Evolutionary conservation across 2,329 filamentous ascomycete genomes (phyloP).

Genomic region (Colletotrichum lindemuthianum): DNA sequence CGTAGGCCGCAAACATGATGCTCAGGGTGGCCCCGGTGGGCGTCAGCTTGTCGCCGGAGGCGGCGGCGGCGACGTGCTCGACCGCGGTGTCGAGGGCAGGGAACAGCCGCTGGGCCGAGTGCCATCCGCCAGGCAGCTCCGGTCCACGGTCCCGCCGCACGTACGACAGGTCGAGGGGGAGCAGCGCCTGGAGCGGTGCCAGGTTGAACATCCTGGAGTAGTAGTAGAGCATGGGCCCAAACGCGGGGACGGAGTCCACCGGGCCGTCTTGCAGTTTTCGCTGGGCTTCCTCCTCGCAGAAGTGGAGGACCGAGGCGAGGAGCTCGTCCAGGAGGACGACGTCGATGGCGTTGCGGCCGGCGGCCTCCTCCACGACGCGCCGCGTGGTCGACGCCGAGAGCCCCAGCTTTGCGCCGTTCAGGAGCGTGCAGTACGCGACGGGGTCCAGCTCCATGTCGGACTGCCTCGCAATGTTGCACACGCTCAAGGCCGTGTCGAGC

Average conservation of each 20-base stretch:
- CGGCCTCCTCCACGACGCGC: conserved; percentile 47
- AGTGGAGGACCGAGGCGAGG: conserved; percentile 52
- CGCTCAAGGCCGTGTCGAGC: conserved; percentile 68
- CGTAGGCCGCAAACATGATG: conserved; percentile 60
- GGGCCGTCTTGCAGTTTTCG: conserved; percentile 39
- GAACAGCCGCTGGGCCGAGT: conserved; percentile 38
- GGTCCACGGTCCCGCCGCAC: background rate
- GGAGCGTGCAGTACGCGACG: conserved; percentile 74
- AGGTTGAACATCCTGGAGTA: conserved; percentile 61
- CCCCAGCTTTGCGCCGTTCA: conserved; percentile 74
- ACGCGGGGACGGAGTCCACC: conserved; percentile 48
- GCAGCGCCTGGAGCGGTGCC: conserved; percentile 54
- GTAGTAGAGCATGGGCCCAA: conserved; percentile 58
- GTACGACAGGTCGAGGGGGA: conserved; percentile 38
- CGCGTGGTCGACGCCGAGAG: conserved; percentile 63
- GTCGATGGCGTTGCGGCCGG: conserved; percentile 57
- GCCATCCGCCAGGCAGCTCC: conserved; percentile 33
- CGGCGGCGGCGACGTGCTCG: conserved; percentile 41
- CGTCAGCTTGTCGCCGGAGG: conserved; percentile 38
- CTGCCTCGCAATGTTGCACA: conserved; percentile 70
- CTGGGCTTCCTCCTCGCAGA: conserved; percentile 52
- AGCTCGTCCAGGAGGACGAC: conserved; percentile 61
- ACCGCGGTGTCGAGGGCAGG: conserved; percentile 42
- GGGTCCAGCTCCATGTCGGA: conserved; percentile 71
- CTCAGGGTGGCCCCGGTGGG: conserved; percentile 53